A percentile compares a stretch with the other conserved stretches of the same genome.
Conservation (phyloP, 805 yeast species). For the Yarrowia osloensis region DNA sequence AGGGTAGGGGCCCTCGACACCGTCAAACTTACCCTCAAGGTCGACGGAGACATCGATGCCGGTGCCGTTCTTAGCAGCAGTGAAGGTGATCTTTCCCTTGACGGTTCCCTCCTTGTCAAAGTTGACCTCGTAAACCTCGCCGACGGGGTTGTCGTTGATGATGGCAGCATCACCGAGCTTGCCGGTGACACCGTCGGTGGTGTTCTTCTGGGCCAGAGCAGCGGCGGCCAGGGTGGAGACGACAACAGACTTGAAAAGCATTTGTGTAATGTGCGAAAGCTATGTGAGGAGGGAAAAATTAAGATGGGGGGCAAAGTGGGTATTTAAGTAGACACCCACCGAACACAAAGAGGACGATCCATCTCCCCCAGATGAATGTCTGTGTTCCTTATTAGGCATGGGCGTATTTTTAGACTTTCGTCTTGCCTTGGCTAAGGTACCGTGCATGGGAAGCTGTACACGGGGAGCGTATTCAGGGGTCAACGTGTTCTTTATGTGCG, state of each 20-base stretch:
- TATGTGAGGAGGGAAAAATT: neutral
- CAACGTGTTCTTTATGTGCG: too few species aligned
- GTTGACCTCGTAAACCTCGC: constrained; percentile 59
- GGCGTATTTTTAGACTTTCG: constrained; percentile 13
- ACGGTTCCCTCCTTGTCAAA: constrained; percentile 52
- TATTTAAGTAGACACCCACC: constrained; percentile 1
- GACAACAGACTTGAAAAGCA: constrained; percentile 29
- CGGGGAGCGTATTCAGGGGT: neutral
- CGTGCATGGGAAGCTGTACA: constrained; percentile 17
- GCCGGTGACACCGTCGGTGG: constrained; percentile 32
- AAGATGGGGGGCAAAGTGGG: neutral
- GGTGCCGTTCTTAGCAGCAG: constrained; percentile 52
- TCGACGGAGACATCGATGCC: constrained; percentile 68
- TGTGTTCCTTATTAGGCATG: constrained; percentile 7
- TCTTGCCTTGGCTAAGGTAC: constrained; percentile 14
- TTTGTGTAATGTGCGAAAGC: constrained; percentile 15
- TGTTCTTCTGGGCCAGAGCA: constrained; percentile 31
- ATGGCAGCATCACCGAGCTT: constrained; percentile 50
- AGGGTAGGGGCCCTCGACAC: constrained; percentile 63
- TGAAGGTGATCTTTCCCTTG: constrained; percentile 59
- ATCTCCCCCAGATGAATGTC: constrained; percentile 15
- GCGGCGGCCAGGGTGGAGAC: constrained; percentile 22
- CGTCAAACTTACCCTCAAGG: constrained; percentile 63
- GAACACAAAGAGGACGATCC: constrained; percentile 15
- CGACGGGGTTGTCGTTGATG: constrained; percentile 52